Evolutionary conservation across 305 asterid genomes (phyloP).

Genomic region (Solanum hybrid): DNA sequence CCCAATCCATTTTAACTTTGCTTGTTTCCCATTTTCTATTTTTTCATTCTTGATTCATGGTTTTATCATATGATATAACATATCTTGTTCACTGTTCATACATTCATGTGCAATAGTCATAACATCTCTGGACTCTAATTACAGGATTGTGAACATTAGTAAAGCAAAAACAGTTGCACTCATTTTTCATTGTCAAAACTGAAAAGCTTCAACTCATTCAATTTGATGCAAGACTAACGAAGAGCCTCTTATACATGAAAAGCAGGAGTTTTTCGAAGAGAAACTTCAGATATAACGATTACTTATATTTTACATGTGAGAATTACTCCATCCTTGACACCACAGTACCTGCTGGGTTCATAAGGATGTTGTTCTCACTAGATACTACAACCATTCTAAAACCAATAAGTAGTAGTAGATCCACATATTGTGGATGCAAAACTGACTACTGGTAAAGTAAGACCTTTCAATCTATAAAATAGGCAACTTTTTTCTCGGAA

Average conservation of each 20-base stretch:
- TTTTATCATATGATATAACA: not conserved
- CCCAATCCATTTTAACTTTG: not conserved
- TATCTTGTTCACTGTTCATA: not conserved
- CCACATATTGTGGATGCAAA: not conserved
- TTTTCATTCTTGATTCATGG: not conserved
- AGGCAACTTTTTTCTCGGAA: not conserved
- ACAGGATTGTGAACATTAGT: not conserved
- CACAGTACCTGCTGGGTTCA: not conserved
- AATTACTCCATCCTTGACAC: not conserved
- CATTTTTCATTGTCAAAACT: not conserved
- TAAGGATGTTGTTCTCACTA: not conserved
- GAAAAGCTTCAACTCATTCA: not conserved
- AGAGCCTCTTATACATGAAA: not conserved
- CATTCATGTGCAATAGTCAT: not conserved
- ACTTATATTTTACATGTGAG: not conserved
- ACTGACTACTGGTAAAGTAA: not conserved
- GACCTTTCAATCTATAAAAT: not conserved
- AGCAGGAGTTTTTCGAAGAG: not conserved
- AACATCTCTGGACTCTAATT: not conserved
- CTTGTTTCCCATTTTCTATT: not conserved
- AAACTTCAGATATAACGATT: not conserved
- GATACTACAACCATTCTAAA: not conserved
- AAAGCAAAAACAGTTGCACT: not conserved
- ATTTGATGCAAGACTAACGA: not conserved
- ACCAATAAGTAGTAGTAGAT: not conserved